These are phyloP conservation scores for Diospyros lotus DNA, from an alignment of 148 eudicot species.

Conservation along the genomic window DNA sequence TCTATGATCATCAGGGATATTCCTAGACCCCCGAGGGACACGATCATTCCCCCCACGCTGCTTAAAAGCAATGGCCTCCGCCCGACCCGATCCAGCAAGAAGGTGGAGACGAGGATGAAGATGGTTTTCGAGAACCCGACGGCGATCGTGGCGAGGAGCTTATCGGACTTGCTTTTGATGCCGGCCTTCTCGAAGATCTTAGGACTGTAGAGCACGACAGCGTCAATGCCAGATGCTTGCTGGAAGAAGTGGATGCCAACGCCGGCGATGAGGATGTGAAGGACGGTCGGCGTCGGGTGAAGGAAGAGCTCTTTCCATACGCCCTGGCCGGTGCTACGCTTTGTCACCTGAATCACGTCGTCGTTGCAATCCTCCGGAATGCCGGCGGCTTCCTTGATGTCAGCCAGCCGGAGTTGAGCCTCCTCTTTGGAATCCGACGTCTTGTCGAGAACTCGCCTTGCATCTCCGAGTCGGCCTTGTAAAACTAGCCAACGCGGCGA, in stretches of 20 bases:
- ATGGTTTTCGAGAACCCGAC: conserved; percentile 28
- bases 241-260: conserved; percentile 36
- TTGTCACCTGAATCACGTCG: conserved; percentile 40
- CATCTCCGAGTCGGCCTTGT: conserved; percentile 76
- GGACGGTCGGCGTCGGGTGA: conserved; percentile 40
- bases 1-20: conserved; percentile 15
- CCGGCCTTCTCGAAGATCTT: conserved; percentile 29
- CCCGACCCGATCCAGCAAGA: conserved; percentile 26
- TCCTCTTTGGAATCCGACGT: conserved; percentile 62
- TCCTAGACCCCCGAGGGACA: conserved; percentile 12
- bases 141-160: conserved; percentile 28
- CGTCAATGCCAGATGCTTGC: conserved; percentile 25
- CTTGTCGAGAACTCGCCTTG: conserved; percentile 42
- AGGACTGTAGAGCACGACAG: conserved; percentile 31
- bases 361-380: conserved; percentile 58
- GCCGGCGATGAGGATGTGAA: conserved; percentile 17
- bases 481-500: conserved; percentile 84
- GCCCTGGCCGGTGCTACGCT: conserved; percentile 30
- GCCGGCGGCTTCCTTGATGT: conserved; percentile 69
- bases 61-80: conserved; percentile 23
- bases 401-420: conserved; percentile 41
- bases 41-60: conserved; percentile 24
- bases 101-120: conserved; percentile 27
- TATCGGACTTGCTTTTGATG: conserved; percentile 9
- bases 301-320: conserved; percentile 64